Conservation (phyloP, 352 stramenopile genomes). For the Globisporangium parvum region DNA sequence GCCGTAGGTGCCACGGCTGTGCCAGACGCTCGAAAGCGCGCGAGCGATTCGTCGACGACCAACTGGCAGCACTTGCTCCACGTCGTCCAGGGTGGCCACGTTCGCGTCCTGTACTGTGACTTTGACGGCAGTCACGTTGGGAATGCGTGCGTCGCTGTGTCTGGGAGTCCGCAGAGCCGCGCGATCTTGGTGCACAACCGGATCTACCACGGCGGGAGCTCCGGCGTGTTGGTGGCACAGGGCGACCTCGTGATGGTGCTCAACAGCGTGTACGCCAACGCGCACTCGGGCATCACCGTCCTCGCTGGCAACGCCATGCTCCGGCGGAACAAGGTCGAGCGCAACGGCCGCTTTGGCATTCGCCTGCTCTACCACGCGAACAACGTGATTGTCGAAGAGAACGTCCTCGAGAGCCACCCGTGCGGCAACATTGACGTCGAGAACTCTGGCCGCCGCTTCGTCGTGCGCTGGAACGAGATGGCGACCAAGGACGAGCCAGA, state of each 20-base stretch:
- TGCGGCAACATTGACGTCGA: conserved; percentile 75
- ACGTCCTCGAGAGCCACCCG: conserved; percentile 50
- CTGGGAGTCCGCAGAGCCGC: conserved; percentile 30
- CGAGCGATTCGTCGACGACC: background rate
- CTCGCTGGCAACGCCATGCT: conserved; percentile 52
- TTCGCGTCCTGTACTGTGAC: conserved; percentile 61
- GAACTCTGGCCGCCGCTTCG: conserved; percentile 67
- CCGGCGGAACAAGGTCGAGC: conserved; percentile 53
- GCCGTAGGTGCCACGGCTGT: background rate
- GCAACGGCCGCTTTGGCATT: conserved; percentile 68
- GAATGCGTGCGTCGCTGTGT: conserved; percentile 61
- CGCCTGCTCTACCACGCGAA: conserved; percentile 61
- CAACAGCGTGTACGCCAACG: conserved; percentile 52
- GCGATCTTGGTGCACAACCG: conserved; percentile 55
- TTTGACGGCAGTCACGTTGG: conserved; percentile 58
- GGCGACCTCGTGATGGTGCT: conserved; percentile 50
- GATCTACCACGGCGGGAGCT: conserved; percentile 50
- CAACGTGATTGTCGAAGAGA: conserved; percentile 74
- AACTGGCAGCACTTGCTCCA: conserved; percentile 67
- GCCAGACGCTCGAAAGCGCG: background rate
- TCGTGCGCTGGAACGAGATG: conserved; percentile 77
- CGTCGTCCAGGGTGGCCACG: conserved; percentile 28
- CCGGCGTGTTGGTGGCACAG: conserved; percentile 48
- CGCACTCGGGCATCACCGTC: conserved; percentile 53
- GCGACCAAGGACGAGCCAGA: conserved; percentile 39